A percentile compares a stretch with the other conserved stretches of the same genome.
These are phyloP conservation scores for Hanseniaspora nectarophila DNA, from an alignment of 805 yeast species.

Conservation along the genomic window DNA sequence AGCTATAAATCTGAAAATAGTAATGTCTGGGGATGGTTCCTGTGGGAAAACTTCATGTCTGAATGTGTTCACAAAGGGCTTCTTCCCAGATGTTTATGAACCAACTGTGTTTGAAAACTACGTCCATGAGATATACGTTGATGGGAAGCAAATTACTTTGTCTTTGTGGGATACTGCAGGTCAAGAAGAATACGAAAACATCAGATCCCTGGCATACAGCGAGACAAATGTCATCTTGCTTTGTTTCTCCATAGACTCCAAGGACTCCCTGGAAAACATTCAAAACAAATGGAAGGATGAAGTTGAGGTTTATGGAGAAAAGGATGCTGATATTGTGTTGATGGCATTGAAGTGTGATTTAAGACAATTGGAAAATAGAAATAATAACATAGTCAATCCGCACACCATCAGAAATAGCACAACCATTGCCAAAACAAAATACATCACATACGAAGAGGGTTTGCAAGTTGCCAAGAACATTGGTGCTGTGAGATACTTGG, in stretches of 20 bases:
- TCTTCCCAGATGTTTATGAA: constrained; percentile 95
- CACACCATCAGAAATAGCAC: constrained; percentile 24
- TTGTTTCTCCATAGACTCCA: constrained; percentile 82
- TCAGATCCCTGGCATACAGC: constrained; percentile 83
- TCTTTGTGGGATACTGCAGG: constrained; percentile 98
- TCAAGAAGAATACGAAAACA: constrained; percentile 92
- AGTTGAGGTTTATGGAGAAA: constrained; percentile 92
- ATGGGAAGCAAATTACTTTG: constrained; percentile 80
- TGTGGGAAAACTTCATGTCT: constrained; percentile 93
- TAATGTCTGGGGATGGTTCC: constrained; percentile 94
- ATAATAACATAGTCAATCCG: constrained; percentile 22
- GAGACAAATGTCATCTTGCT: constrained; percentile 84
- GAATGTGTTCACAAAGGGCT: constrained; percentile 92
- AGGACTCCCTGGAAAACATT: constrained; percentile 90
- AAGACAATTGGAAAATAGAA: constrained; percentile 47
- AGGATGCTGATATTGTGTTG: constrained; percentile 73
- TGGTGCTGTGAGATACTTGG: constrained; percentile 88
- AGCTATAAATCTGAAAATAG: constrained; percentile 77
- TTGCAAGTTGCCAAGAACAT: constrained; percentile 81
- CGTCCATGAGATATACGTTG: constrained; percentile 92
- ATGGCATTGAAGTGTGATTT: constrained; percentile 93
- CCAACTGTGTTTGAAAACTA: constrained; percentile 97
- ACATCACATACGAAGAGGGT: constrained; percentile 87
- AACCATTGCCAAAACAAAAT: constrained; percentile 32
- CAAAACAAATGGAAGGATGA: constrained; percentile 96